Conservation (phyloP, 202 grass and related monocot species). For the Schoenoplectus triqueter region DNA sequence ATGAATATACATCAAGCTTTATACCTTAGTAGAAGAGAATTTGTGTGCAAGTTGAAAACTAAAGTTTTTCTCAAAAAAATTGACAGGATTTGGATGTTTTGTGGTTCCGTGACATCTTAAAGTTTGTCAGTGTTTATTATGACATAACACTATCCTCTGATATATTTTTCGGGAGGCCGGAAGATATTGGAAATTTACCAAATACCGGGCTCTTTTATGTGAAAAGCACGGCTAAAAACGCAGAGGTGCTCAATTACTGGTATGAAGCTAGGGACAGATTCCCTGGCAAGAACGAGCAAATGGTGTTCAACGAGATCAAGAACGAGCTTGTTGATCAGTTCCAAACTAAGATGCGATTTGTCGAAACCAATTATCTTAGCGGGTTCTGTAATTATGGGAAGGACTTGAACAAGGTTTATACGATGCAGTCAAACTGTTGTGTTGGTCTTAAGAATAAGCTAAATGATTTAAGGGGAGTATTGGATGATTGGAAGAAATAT, state of each 20-base stretch:
- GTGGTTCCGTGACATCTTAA: slow-evolving; percentile 48
- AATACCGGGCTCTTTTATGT: slow-evolving; percentile 48
- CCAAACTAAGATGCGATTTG: slow-evolving; percentile 31
- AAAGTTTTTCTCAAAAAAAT: neutral
- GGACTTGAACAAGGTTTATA: slow-evolving; percentile 44
- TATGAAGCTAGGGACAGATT: slow-evolving; percentile 39
- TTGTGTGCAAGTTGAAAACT: neutral
- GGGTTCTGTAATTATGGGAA: slow-evolving; percentile 39
- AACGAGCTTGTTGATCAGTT: slow-evolving; percentile 22
- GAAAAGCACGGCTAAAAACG: slow-evolving; percentile 28
- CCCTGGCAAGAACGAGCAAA: slow-evolving; percentile 40
- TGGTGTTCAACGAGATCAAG: slow-evolving; percentile 45
- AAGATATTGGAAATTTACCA: slow-evolving; percentile 36
- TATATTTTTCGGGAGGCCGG: slow-evolving; percentile 22
- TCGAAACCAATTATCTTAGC: slow-evolving; percentile 36
- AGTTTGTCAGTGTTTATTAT: slow-evolving; percentile 36
- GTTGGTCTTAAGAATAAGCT: slow-evolving; percentile 36
- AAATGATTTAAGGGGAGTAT: slow-evolving; percentile 39
- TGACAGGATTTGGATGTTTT: slow-evolving; percentile 47
- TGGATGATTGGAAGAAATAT: slow-evolving; percentile 47
- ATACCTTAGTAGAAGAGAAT: neutral
- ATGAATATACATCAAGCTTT: neutral
- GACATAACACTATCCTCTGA: slow-evolving; percentile 43
- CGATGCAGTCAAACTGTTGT: slow-evolving; percentile 49
- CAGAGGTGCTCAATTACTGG: slow-evolving; percentile 41